phyloP scores from a whole-genome alignment of 495 filamentous ascomycete genomes.

The Apiosordaria backusii region DNA sequence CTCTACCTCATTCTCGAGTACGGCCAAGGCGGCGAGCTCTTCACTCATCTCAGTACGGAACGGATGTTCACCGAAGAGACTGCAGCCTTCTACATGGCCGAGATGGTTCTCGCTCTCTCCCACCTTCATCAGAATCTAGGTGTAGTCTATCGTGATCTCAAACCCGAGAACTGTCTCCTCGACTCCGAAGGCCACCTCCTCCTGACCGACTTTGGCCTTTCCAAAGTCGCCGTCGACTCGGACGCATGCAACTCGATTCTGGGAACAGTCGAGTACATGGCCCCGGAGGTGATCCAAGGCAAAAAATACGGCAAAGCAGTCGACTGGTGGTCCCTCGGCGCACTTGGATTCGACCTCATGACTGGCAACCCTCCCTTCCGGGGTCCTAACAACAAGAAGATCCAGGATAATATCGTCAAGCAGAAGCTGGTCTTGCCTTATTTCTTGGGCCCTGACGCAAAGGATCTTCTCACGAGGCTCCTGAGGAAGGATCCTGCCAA shows the following conservation, averaged over 20 bases:
- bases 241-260: slow-evolving; percentile 83
- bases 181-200: slow-evolving; percentile 89
- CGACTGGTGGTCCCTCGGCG: slow-evolving; percentile 98
- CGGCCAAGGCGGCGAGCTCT: slow-evolving; percentile 94
- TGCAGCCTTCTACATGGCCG: slow-evolving; percentile 95
- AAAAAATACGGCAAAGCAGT: slow-evolving; percentile 87
- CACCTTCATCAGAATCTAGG: slow-evolving; percentile 89
- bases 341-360: slow-evolving; percentile 85
- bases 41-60: slow-evolving; percentile 82
- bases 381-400: slow-evolving; percentile 85
- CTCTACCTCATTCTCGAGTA: slow-evolving; percentile 97
- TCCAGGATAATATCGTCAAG: slow-evolving; percentile 88
- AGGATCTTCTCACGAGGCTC: slow-evolving; percentile 84
- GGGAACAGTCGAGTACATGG: slow-evolving; percentile 98
- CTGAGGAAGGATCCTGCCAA: slow-evolving; percentile 88
- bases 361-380: slow-evolving; percentile 87
- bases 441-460: slow-evolving; percentile 83
- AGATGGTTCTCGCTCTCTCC: slow-evolving; percentile 90
- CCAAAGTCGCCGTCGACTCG: slow-evolving; percentile 84
- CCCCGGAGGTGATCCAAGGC: slow-evolving; percentile 84
- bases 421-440: slow-evolving; percentile 84
- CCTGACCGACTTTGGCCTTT: slow-evolving; percentile 93
- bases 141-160: slow-evolving; percentile 93
- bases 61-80: slow-evolving; percentile 86
- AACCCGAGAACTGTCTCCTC: slow-evolving; percentile 95